Base-by-base conservation (phyloP, 1,284 basidiomycete genomes). In the Microbotryum lychnidis-dioicae region DNA sequence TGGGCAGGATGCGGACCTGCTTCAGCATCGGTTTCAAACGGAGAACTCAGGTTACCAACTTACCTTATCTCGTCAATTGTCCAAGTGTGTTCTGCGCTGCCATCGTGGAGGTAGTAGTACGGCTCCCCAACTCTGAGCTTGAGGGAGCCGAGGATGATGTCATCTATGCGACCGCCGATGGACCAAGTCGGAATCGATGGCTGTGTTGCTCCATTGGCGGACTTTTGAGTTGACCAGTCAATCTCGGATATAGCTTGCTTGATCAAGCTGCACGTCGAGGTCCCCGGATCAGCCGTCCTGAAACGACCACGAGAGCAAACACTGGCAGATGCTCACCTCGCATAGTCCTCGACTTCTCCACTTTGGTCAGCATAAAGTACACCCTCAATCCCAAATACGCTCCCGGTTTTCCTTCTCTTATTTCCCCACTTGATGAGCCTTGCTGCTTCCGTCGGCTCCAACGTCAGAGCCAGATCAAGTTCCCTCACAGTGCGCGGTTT, bases 41-140 rank as follows among this genome's bases (percentile, higher is more conserved):
- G 57, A 57, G 42, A 57, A 52, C 33, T 31, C 52, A 37, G 25
- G 55, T n/a, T 12, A 56, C 56, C 21, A 56, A 69, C 77, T 56
- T 65, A 83, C 89, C 87, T 80, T 65, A 91, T 84, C 61, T 84
- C 79, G 63, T 88, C 84, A 29, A 91, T 67, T 20, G 85, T 80
- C 45, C 87, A 71, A 71, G 84, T 86, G 71, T 91, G 89, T 67
- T 89, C 87, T 69, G 87, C 89, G 68, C 82, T 84, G 27, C 88
- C 89, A 60, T 82, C 80, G 70, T 91, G 88, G 21, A 89, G 75
- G 59, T 89, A 76, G 83, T 85, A 88, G 69, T 90, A 90, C 1
- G 89, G 88, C 69, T 86, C 79, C 66, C 64, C 62, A 16, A 66
- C 18, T 8, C 56, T 48, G 23, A 68, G 23, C 16, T 37, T 16